phyloP scores from a whole-genome alignment of 2,329 filamentous ascomycete species.

The Geoglossum cookeanum region DNA sequence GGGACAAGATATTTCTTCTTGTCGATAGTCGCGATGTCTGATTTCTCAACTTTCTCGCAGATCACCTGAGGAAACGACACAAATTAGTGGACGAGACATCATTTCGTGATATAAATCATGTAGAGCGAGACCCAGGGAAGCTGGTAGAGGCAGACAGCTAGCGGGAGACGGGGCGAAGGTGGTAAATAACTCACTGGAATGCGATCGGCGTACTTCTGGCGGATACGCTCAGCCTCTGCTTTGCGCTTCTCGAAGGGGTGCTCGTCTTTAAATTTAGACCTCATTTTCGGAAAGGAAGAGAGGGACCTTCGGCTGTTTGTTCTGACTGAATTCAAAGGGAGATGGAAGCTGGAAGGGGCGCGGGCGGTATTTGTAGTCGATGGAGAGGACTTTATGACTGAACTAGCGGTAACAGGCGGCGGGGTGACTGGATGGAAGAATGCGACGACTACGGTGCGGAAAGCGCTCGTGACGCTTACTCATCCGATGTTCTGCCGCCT shows the following conservation, averaged over 20 bases:
- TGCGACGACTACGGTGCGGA: neutral
- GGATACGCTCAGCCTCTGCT: slow-evolving; percentile 97
- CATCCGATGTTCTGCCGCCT: neutral
- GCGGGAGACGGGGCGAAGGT: slow-evolving; percentile 7
- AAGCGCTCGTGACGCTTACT: neutral
- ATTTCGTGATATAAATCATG: slow-evolving; percentile 7
- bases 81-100: slow-evolving; percentile 1
- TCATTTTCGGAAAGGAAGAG: slow-evolving; percentile 39
- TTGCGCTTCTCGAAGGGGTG: slow-evolving; percentile 99
- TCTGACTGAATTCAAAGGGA: slow-evolving; percentile 8
- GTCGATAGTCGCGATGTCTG: slow-evolving; percentile 97
- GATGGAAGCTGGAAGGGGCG: neutral
- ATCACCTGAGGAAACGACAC: slow-evolving; percentile 49
- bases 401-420: neutral
- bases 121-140: neutral
- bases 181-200: slow-evolving; percentile 59
- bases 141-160: neutral
- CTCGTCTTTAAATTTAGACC: slow-evolving; percentile 99
- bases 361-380: neutral
- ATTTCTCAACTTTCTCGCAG: slow-evolving; percentile 99
- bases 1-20: slow-evolving; percentile 99
- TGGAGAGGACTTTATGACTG: neutral
- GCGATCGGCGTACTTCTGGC: slow-evolving; percentile 95
- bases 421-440: neutral
- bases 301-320: slow-evolving; percentile 6